A percentile compares a stretch with the other conserved stretches of the same genome.
phyloP scores from a whole-genome alignment of 805 yeast genomes.

The Danielozyma ontarioensis region DNA sequence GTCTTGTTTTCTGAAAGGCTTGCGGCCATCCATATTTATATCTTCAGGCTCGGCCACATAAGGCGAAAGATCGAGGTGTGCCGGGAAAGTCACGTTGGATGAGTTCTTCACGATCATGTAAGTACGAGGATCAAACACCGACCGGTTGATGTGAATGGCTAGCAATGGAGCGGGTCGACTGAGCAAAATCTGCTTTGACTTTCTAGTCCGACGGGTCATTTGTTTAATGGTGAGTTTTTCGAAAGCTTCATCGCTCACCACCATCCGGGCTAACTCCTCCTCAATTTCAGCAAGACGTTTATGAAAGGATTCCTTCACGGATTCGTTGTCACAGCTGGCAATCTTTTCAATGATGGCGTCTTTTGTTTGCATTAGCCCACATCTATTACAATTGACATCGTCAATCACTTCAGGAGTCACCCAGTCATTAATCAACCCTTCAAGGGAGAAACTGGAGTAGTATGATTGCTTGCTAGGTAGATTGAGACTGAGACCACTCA shows the following conservation, averaged over 20 bases:
- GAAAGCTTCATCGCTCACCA: slow-evolving; percentile 76
- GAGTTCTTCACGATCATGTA: slow-evolving; percentile 81
- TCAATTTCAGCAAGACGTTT: slow-evolving; percentile 27
- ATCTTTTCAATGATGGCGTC: slow-evolving; percentile 43
- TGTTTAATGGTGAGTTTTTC: slow-evolving; percentile 68
- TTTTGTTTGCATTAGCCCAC: slow-evolving; percentile 65
- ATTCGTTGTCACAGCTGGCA: slow-evolving; percentile 35
- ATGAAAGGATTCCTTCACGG: slow-evolving; percentile 23
- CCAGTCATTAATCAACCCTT: slow-evolving; percentile 61
- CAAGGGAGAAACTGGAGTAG: slow-evolving; percentile 32
- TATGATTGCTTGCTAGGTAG: slow-evolving; percentile 47
- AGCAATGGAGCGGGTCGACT: slow-evolving; percentile 80
- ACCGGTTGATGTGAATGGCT: slow-evolving; percentile 84
- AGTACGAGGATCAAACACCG: slow-evolving; percentile 85
- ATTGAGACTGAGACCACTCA: slow-evolving; percentile 68
- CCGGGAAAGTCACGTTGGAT: slow-evolving; percentile 75
- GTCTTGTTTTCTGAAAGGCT: slow-evolving; percentile 64
- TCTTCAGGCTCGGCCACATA: slow-evolving; percentile 67
- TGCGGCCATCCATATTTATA: slow-evolving; percentile 75
- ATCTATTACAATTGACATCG: slow-evolving; percentile 92
- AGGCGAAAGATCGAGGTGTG: slow-evolving; percentile 58
- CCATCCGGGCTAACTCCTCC: slow-evolving; percentile 54
- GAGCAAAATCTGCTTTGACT: slow-evolving; percentile 77
- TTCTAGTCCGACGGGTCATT: slow-evolving; percentile 68
- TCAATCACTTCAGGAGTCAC: slow-evolving; percentile 78